Conservation (phyloP, 2,329 filamentous ascomycete genomes). For the Lasiodiplodia citricola region DNA sequence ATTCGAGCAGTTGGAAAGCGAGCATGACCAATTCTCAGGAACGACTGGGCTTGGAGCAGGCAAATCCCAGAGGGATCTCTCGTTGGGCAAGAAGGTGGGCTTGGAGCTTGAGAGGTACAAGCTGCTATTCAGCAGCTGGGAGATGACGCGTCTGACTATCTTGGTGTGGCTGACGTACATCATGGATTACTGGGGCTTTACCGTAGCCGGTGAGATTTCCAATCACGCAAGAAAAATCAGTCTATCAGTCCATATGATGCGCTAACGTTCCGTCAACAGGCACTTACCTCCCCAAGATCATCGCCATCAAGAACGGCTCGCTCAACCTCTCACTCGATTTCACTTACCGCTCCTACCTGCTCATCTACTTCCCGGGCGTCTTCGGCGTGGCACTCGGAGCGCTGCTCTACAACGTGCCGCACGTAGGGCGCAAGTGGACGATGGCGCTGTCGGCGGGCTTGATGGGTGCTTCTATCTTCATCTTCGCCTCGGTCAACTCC, state of each 20-base stretch:
- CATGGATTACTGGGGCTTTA: constrained; percentile 58
- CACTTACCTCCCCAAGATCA: constrained; percentile 56
- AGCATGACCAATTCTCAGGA: constrained; percentile 31
- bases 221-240: no score
- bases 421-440: constrained; percentile 53
- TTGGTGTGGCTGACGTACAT: constrained; percentile 59
- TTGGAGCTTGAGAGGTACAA: constrained; percentile 51
- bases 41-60: constrained; percentile 40
- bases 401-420: constrained; percentile 52
- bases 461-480: constrained; percentile 53
- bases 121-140: constrained; percentile 50
- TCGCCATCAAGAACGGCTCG: constrained; percentile 58
- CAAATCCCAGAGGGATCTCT: constrained; percentile 33
- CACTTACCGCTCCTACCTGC: constrained; percentile 61
- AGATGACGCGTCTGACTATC: constrained; percentile 53
- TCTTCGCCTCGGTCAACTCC: constrained; percentile 53
- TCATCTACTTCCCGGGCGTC: constrained; percentile 60
- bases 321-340: constrained; percentile 50
- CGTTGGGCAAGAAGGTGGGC: constrained; percentile 40
- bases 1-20: constrained; percentile 42
- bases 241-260: no score
- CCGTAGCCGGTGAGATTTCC: constrained; percentile 46
- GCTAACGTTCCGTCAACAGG: constrained; percentile 35
- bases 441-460: constrained; percentile 51
- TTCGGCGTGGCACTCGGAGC: constrained; percentile 57